phyloP scores from a whole-genome alignment of 225 moss, liverwort and hornwort species.

The Bryoerythrophyllum caledonicum region DNA sequence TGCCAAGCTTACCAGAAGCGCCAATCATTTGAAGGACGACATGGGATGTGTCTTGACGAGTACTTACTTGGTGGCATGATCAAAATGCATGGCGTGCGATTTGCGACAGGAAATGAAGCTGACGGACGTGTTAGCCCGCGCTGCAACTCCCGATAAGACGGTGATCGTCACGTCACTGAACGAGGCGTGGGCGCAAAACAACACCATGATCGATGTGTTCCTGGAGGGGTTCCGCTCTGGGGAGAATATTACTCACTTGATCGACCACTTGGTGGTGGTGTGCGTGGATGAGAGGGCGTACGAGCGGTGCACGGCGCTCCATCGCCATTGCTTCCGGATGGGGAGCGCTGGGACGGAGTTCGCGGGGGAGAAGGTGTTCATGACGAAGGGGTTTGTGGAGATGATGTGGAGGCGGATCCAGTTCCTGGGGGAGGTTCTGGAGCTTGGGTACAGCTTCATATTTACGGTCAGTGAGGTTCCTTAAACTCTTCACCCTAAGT shows the following conservation, averaged over 20 bases:
- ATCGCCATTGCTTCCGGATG: conserved; percentile 70
- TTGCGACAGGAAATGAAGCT: conserved; percentile 23
- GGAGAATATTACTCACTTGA: conserved; percentile 41
- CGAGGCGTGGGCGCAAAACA: conserved; percentile 70
- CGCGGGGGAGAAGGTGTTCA: conserved; percentile 61
- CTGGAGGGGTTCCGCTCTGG: conserved; percentile 60
- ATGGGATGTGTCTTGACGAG: no score
- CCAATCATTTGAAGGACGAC: no score
- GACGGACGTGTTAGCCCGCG: conserved; percentile 38
- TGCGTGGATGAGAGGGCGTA: conserved; percentile 67
- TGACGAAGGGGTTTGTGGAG: conserved; percentile 70
- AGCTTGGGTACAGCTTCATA: conserved; percentile 72
- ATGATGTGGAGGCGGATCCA: conserved; percentile 93
- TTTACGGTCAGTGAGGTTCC: conserved; percentile 55
- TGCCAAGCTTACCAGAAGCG: no score
- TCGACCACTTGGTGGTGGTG: conserved; percentile 68
- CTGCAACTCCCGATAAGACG: conserved; percentile 67
- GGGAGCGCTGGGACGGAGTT: conserved; percentile 61
- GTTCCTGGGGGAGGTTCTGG: conserved; percentile 66
- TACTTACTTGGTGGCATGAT: background rate
- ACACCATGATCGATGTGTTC: conserved; percentile 78
- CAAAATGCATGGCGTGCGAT: no score
- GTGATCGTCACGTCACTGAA: conserved; percentile 78
- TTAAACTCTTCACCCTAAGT: background rate
- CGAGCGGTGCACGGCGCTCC: conserved; percentile 67